Conservation (phyloP, 2,329 filamentous ascomycete genomes). For the Madurella fahalii region DNA sequence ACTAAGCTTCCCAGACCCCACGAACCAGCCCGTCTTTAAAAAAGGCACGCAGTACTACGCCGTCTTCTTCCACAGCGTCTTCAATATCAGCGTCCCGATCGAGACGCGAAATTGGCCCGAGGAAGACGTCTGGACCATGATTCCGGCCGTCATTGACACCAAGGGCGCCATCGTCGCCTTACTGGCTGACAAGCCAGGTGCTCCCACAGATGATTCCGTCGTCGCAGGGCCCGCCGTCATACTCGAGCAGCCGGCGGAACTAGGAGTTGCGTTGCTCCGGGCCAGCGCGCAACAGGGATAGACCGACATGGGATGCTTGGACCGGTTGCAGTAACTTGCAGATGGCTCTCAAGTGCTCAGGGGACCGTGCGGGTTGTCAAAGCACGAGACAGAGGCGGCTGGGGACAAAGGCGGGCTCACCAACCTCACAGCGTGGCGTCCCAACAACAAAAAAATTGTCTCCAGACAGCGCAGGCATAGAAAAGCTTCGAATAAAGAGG, state of each 20-base stretch:
- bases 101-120: slow-evolving; percentile 13
- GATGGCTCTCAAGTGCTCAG: background rate
- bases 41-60: slow-evolving; percentile 16
- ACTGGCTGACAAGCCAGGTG: slow-evolving; percentile 18
- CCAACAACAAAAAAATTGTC: no score
- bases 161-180: slow-evolving; percentile 20
- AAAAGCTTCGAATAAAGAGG: no score
- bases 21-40: slow-evolving; percentile 16
- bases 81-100: slow-evolving; percentile 19
- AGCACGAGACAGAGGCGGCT: no score
- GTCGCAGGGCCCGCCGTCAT: slow-evolving; percentile 21
- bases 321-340: background rate
- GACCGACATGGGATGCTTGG: background rate
- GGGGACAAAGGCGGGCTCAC: no score
- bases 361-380: no score
- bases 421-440: no score
- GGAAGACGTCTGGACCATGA: slow-evolving; percentile 16
- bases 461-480: no score
- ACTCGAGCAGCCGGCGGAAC: slow-evolving; percentile 15
- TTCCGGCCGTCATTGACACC: slow-evolving; percentile 19
- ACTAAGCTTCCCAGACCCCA: slow-evolving; percentile 14
- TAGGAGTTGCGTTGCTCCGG: slow-evolving; percentile 5
- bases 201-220: slow-evolving; percentile 20
- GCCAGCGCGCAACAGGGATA: background rate
- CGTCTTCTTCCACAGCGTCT: slow-evolving; percentile 22